Conservation (phyloP, 345 rosid species). For the Eucalyptus curtisii region DNA sequence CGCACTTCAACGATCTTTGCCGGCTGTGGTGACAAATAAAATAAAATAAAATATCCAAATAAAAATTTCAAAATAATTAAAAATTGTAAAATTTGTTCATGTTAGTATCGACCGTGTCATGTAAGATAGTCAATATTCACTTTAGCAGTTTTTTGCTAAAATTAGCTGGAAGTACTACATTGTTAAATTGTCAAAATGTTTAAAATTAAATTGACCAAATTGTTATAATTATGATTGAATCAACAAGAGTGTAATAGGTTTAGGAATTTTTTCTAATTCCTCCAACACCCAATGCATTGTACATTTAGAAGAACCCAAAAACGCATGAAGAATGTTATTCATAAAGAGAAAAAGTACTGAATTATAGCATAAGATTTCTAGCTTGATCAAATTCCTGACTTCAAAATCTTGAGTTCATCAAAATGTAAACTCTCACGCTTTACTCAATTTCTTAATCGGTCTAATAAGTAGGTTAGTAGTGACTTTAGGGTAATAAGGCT, state of each 20-base stretch:
- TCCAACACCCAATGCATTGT: neutral
- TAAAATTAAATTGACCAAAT: too few relatives aligned
- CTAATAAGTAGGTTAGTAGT: neutral
- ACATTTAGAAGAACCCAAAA: neutral
- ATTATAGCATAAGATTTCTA: neutral
- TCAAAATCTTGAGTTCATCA: neutral
- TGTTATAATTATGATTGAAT: too few relatives aligned
- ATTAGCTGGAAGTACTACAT: too few relatives aligned
- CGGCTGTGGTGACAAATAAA: too few relatives aligned
- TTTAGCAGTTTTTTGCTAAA: too few relatives aligned
- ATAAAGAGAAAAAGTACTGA: neutral
- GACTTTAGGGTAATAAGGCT: neutral
- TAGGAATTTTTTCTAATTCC: too few relatives aligned
- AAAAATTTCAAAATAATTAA: fast-evolving
- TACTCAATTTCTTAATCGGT: neutral
- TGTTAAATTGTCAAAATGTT: too few relatives aligned
- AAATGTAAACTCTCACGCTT: neutral
- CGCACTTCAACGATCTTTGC: too few relatives aligned
- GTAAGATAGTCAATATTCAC: too few relatives aligned
- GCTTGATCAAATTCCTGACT: neutral
- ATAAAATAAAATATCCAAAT: too few relatives aligned
- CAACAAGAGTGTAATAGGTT: too few relatives aligned
- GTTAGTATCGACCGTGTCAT: fast-evolving
- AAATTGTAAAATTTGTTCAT: too few relatives aligned
- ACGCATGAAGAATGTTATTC: neutral